These are phyloP conservation scores for Talaromyces stipitatus DNA, from an alignment of 495 filamentous ascomycete species.

Conservation along the genomic window DNA sequence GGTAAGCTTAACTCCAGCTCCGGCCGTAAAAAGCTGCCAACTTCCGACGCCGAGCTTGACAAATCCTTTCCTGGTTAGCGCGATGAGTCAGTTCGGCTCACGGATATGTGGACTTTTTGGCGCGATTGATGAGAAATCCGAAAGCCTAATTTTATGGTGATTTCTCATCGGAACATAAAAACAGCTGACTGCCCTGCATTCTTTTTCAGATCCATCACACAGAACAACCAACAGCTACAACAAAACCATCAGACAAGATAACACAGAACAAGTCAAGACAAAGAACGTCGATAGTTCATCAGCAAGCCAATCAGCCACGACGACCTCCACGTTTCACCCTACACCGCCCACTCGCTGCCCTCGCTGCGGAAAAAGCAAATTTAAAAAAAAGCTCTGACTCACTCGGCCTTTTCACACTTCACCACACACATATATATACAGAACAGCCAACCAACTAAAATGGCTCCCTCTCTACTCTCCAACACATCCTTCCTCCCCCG, in stretches of 20 bases:
- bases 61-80: neutral
- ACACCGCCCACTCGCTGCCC: neutral
- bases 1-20: neutral
- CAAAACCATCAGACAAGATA: neutral
- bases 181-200: neutral
- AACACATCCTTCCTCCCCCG: conserved; percentile 6
- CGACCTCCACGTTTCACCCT: neutral
- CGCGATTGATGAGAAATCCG: neutral
- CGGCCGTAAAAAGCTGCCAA: neutral
- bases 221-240: neutral
- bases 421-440: neutral
- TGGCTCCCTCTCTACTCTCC: neutral
- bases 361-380: conserved; percentile 1
- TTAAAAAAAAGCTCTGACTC: neutral
- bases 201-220: neutral
- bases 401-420: neutral
- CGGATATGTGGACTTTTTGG: neutral
- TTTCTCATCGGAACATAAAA: neutral
- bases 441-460: neutral
- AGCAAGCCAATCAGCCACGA: neutral
- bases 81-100: neutral
- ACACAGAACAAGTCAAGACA: too few species aligned
- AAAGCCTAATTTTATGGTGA: neutral
- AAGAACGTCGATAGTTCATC: neutral
- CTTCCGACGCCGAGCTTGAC: neutral